Conservation (phyloP, 1,139 yeast genomes). For the Yamadazyma aaseri region DNA sequence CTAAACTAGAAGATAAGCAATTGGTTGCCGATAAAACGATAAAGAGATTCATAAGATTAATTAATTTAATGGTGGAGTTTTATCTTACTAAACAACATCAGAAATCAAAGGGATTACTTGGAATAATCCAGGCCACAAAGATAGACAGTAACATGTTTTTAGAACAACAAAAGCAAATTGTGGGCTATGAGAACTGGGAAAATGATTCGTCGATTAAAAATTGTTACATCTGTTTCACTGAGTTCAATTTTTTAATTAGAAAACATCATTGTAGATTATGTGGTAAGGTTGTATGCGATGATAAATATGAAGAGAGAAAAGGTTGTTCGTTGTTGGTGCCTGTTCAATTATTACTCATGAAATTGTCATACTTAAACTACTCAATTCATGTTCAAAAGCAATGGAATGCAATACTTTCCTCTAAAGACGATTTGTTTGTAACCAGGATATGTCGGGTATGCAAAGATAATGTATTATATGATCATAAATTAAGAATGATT, state of each 20-base stretch:
- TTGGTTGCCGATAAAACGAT: constrained; percentile 60
- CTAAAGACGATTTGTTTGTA: constrained; percentile 15
- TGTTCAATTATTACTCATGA: constrained; percentile 44
- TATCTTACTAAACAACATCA: constrained; percentile 5
- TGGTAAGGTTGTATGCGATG: constrained; percentile 81
- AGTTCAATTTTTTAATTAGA: constrained; percentile 59
- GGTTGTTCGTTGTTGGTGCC: constrained; percentile 76
- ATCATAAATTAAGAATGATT: constrained; percentile 42
- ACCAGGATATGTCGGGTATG: constrained; percentile 67
- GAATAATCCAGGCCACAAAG: constrained; percentile 4
- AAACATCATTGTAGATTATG: constrained; percentile 90
- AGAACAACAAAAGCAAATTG: constrained; percentile 35
- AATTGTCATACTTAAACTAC: constrained; percentile 39
- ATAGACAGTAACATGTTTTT: constrained; percentile 5
- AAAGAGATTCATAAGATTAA: constrained; percentile 54
- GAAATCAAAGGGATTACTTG: constrained; percentile 1
- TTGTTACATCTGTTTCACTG: constrained; percentile 64
- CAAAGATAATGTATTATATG: constrained; percentile 58
- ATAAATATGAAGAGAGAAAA: constrained; percentile 34
- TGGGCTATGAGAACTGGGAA: constrained; percentile 57
- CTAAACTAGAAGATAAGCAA: constrained; percentile 39
- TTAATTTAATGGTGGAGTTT: constrained; percentile 19
- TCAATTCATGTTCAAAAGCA: constrained; percentile 26
- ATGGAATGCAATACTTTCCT: constrained; percentile 15
- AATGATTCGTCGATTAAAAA: constrained; percentile 47